Base-by-base conservation (phyloP, 768 basidiomycete genomes). In the Polyporus arcularius region DNA sequence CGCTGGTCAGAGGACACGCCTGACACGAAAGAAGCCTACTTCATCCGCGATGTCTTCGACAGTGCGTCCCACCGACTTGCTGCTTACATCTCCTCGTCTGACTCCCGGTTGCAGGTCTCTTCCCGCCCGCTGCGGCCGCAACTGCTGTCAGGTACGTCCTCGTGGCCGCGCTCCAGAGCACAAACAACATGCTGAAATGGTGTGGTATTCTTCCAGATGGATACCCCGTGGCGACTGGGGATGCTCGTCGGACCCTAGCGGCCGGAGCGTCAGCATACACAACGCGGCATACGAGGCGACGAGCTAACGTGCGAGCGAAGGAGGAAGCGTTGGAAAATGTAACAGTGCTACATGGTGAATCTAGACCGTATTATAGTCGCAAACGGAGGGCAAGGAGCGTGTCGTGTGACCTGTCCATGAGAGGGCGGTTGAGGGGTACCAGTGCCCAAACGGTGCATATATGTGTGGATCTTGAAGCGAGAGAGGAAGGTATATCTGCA, bases 161-260 rank as follows among this genome's bases (percentile, higher is more conserved):
- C 14, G 18, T 48, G 28, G 16, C 21, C 60, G 46, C 21, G 32
- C 49, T 40, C 26, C 26, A 61, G 39, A 51, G 60, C 26, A 41
- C 47, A 21, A 12, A 18, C 30, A 35, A 35, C 39, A 55, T 42
- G n/a, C 42, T 45, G 10, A 18, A 28, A 40, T 41, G 40, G 16
- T 15, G 11, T 53, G 52, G 15, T 35, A n/a, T 18, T 42, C n/a
- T 26, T 67, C 53, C 72, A 90, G 90, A 64, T 96, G 94, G 95
- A 89, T 95, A 73, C 95, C 95, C 50, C 88, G 93, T 68, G 90
- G 88, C 57, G 96, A 98, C 74, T 99, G 96, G 96, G 96, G 96
- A 57, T 97, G 96, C 71, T 81, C 92, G 3, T 77, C 92, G 32
- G 97, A 99, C 73, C 97, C 97, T 32, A 95, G 93, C 64, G 97